These are phyloP conservation scores for Dactylonectria macrodidyma DNA, from an alignment of 2,329 filamentous ascomycete genomes.

Conservation along the genomic window DNA sequence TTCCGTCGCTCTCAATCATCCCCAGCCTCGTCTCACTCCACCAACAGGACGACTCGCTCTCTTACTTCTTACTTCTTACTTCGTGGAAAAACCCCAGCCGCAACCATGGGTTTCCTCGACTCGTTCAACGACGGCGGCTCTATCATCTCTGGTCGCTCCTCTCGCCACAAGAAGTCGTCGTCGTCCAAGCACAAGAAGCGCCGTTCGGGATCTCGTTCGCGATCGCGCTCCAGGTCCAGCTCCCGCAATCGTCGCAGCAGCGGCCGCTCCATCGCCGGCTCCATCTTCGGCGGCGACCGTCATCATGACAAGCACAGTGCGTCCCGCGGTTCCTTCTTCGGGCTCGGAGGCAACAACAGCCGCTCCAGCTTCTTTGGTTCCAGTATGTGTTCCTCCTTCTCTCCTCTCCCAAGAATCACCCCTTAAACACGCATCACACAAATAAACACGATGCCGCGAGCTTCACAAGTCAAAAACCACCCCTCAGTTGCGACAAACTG, in stretches of 20 bases:
- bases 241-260: slow-evolving; percentile 52
- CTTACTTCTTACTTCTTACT: background rate
- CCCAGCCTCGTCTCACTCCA: slow-evolving; percentile 7
- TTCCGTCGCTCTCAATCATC: slow-evolving; percentile 6
- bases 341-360: slow-evolving; percentile 60
- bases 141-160: slow-evolving; percentile 49
- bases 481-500: background rate
- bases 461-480: slow-evolving; percentile 8
- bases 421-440: slow-evolving; percentile 1
- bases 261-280: slow-evolving; percentile 51
- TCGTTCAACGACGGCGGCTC: slow-evolving; percentile 51
- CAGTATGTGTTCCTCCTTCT: slow-evolving; percentile 49
- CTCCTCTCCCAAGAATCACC: background rate
- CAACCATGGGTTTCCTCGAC: slow-evolving; percentile 54
- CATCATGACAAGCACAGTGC: slow-evolving; percentile 58
- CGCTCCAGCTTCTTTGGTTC: slow-evolving; percentile 63
- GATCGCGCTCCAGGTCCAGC: slow-evolving; percentile 57
- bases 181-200: slow-evolving; percentile 48
- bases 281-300: slow-evolving; percentile 51
- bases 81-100: slow-evolving; percentile 12
- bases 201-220: slow-evolving; percentile 56
- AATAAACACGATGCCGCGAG: slow-evolving; percentile 1
- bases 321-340: slow-evolving; percentile 63
- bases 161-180: slow-evolving; percentile 48
- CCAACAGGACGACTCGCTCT: background rate